Evolutionary conservation across 371 early-diverging fungal genomes (phyloP), one percentile per base, ranked within the genome.

Genomic region (Capillidium rhysosporum): DNA sequence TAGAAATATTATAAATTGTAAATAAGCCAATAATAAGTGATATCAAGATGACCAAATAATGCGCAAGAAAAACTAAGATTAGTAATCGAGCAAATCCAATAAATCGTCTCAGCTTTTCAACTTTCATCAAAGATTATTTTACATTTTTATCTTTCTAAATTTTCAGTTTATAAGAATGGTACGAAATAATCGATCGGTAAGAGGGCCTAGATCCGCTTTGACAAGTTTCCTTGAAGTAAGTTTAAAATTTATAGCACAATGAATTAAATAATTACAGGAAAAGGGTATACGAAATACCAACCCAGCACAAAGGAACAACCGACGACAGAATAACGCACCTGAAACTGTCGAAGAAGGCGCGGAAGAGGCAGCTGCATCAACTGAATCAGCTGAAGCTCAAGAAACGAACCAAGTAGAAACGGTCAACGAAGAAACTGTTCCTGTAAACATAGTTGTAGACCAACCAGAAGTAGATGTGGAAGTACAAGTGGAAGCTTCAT

Each of bases 131-230:
- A n/a, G n/a, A n/a, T n/a, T n/a, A n/a, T n/a, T n/a, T n/a, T n/a
- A n/a, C n/a, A n/a, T n/a, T n/a, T n/a, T n/a, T n/a, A n/a, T n/a
- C n/a, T n/a, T n/a, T n/a, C n/a, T n/a, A n/a, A n/a, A n/a, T n/a
- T n/a, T n/a, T n/a, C n/a, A n/a, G n/a, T n/a, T n/a, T n/a, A n/a
- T 39, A 39, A 39, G 16, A 12, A 39, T 43, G 43, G 18, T 16
- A 7, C 16, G 18, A 21, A 43, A 43, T 8, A 47, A 47, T 47
- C 26, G 34, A 18, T 3, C 21, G 2, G 55, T 54, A 2, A 44
- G 34, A 31, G 55, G 55, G 2, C 55, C 55, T 31, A 28, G 38
- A 18, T 54, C 55, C 1, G 55, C 55, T 29, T 46, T 54, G 30
- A 54, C 46, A 21, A 34, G 18, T 24, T 54, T 54, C 24, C 41